These are phyloP conservation scores for Colletotrichum cordylinicola DNA, from an alignment of 2,329 filamentous ascomycete genomes.

Conservation along the genomic window DNA sequence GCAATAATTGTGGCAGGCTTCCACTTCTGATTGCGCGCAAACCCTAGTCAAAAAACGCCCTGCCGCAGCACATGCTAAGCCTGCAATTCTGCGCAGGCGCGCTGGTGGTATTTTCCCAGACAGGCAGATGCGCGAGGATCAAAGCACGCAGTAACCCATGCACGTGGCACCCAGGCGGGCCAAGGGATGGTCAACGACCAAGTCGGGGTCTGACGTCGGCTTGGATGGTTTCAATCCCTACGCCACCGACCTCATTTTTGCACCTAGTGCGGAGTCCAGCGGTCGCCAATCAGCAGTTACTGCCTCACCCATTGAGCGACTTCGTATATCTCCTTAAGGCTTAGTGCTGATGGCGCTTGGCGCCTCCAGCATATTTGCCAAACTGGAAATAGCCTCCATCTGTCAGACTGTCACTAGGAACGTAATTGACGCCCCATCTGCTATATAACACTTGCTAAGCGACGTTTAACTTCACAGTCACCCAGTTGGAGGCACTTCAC, in stretches of 20 bases:
- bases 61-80: neutral
- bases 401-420: rapidly evolving
- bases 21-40: neutral
- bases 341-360: neutral
- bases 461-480: neutral
- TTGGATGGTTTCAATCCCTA: neutral
- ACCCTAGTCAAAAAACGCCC: neutral
- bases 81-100: neutral
- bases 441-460: neutral
- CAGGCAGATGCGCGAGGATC: neutral
- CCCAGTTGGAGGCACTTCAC: neutral
- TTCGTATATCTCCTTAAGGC: rapidly evolving
- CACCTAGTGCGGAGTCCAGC: neutral
- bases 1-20: neutral
- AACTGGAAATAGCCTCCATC: neutral
- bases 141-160: no score
- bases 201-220: neutral
- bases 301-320: neutral
- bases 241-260: neutral
- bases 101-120: neutral
- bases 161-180: neutral
- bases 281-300: neutral
- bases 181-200: neutral
- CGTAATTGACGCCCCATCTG: neutral
- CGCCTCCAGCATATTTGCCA: neutral